phyloP scores from a whole-genome alignment of 495 filamentous ascomycete species.

The Penicillium robsamsonii region DNA sequence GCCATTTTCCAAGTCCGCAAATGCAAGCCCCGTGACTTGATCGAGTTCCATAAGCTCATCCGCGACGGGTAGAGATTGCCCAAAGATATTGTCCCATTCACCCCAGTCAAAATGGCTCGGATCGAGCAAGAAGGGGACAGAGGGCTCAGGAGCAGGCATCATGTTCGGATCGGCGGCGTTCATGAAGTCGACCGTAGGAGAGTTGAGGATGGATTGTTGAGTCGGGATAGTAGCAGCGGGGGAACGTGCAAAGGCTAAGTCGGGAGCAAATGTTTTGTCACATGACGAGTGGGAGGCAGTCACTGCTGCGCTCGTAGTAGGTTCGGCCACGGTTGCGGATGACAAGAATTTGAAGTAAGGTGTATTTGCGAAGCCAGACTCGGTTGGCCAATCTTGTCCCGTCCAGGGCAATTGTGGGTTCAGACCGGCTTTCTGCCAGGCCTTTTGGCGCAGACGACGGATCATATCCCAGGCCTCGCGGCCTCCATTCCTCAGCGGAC shows the following conservation, averaged over 20 bases:
- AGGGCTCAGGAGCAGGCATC: constrained; percentile 11
- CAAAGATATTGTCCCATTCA: constrained; percentile 51
- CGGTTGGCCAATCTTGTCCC: constrained; percentile 32
- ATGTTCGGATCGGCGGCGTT: constrained; percentile 9
- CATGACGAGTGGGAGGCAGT: not conserved
- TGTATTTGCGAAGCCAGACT: constrained; percentile 30
- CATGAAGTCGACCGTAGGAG: constrained; percentile 20
- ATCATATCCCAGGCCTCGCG: constrained; percentile 57
- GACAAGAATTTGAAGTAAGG: constrained; percentile 13
- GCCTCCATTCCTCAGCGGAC: constrained; percentile 52
- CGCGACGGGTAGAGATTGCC: constrained; percentile 46
- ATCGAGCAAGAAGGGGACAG: constrained; percentile 43
- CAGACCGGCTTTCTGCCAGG: constrained; percentile 49
- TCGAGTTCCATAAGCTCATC: constrained; percentile 49
- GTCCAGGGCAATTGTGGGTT: constrained; percentile 47
- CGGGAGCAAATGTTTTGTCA: not conserved
- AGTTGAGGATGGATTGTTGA: not conserved
- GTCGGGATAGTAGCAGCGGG: not conserved
- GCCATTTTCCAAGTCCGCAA: not conserved
- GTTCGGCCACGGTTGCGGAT: not conserved
- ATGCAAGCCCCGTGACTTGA: constrained; percentile 36
- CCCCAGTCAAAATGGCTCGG: constrained; percentile 50
- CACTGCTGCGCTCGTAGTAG: too few relatives aligned
- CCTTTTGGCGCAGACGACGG: constrained; percentile 49
- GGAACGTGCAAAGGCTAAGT: not conserved